Base-by-base conservation (phyloP, 2,329 filamentous ascomycete genomes). In the Trichoderma guizhouense region DNA sequence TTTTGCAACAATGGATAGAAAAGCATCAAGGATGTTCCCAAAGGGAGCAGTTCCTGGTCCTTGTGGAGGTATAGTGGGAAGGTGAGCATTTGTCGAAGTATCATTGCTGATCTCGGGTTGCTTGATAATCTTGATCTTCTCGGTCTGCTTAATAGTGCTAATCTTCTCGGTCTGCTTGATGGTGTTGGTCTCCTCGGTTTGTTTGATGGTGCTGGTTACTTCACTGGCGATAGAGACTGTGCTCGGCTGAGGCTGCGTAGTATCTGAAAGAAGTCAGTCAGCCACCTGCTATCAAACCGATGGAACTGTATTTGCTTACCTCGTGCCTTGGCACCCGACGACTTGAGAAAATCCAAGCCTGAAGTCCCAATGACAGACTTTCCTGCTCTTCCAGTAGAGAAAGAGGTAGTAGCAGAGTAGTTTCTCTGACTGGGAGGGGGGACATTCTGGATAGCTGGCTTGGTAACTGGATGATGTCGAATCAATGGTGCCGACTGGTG, bases 281-380 rank as follows among this genome's bases (percentile, higher is more conserved):
- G 21, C 14, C n/a, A n/a, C n/a, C 14, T 57, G 14, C 9, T 15
- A 51, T 12, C 3, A 26, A 6, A 53, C 21, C 30, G 7, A 30
- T 12, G 1, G 9, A 7, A 8, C 2, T 18, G 18, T 30, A 4
- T 11, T 12, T 28, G 2, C 12, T 28, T 62, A 69, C 67, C 30
- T 36, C 15, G 57, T 15, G 39, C 7, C 9, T 53, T 30, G 1
- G 8, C 39, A 12, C 39, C 60, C 18, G 30, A 32, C 6, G 75
- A 72, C 11, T 53, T 39, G 5, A 80, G 71, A 58, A 80, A 80
- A 21, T 77, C 76, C 15, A 74, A 21, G 9, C 72, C 69, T 5
- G 70, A 62, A 14, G 8, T 73, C 5, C 78, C 78, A 39, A 80
- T 70, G 18, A 77, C 69, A 7, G 18, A 5, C 15, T 62, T 8